phyloP scores from a whole-genome alignment of 2,329 filamentous ascomycete genomes.

The Fusarium hainanense region DNA sequence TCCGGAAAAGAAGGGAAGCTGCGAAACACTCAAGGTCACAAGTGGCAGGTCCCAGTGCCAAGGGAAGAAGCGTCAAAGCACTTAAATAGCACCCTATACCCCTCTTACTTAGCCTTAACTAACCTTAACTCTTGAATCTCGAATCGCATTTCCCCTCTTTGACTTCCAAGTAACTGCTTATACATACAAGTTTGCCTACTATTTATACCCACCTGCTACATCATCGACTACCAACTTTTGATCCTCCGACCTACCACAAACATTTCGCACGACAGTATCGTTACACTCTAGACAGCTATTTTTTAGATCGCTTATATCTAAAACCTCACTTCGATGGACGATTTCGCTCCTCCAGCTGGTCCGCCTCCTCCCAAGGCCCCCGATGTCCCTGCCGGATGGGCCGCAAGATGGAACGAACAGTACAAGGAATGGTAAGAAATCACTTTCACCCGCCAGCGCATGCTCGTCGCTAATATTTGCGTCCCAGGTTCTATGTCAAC shows the following conservation, averaged over 20 bases:
- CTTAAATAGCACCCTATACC: slow-evolving; percentile 25
- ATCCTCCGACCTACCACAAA: background rate
- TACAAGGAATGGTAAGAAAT: slow-evolving; percentile 81
- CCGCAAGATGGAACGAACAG: slow-evolving; percentile 85
- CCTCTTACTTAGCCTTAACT: background rate
- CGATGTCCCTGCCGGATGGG: slow-evolving; percentile 76
- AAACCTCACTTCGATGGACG: slow-evolving; percentile 57
- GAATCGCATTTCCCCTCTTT: slow-evolving; percentile 21
- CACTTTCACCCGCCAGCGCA: background rate
- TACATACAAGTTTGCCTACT: background rate
- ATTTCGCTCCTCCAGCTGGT: slow-evolving; percentile 64
- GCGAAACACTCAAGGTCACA: slow-evolving; percentile 34
- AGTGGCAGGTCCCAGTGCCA: slow-evolving; percentile 30
- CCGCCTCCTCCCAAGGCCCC: slow-evolving; percentile 71
- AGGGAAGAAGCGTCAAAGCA: slow-evolving; percentile 14
- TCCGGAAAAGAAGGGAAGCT: slow-evolving; percentile 6
- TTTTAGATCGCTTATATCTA: background rate
- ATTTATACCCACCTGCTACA: slow-evolving; percentile 25
- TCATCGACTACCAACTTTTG: slow-evolving; percentile 28
- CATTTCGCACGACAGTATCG: background rate
- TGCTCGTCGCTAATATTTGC: slow-evolving; percentile 22
- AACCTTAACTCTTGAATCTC: slow-evolving; percentile 1
- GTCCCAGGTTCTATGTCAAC: slow-evolving; percentile 86
- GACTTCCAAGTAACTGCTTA: background rate
- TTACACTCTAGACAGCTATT: background rate